These are phyloP conservation scores for Fusarium paranaense DNA, from an alignment of 2,329 filamentous ascomycete species.

Conservation along the genomic window DNA sequence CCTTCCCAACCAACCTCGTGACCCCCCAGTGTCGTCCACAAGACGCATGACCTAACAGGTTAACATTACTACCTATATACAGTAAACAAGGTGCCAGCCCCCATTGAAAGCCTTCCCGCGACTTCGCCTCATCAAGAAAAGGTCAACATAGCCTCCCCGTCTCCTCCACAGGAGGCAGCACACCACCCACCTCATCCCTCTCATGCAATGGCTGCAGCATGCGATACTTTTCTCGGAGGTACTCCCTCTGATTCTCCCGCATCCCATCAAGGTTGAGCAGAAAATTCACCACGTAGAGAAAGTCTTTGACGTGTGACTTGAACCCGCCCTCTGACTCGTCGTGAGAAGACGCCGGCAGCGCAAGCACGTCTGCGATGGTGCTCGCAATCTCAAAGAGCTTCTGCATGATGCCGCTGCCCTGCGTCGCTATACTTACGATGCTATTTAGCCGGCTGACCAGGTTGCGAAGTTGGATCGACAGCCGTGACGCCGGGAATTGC, in stretches of 20 bases:
- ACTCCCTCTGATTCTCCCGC: slow-evolving; percentile 57
- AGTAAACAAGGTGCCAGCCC: not conserved
- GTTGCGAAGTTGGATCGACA: slow-evolving; percentile 53
- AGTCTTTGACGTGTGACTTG: slow-evolving; percentile 62
- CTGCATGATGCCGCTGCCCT: slow-evolving; percentile 67
- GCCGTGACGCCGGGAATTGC: slow-evolving; percentile 53
- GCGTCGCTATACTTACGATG: slow-evolving; percentile 61
- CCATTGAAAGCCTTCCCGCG: not conserved
- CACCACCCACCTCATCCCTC: slow-evolving; percentile 3
- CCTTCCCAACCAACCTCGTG: not conserved
- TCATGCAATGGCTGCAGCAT: slow-evolving; percentile 47
- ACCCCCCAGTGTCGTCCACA: not conserved
- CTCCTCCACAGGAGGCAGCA: slow-evolving; percentile 2
- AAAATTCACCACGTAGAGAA: slow-evolving; percentile 63
- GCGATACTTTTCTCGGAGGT: slow-evolving; percentile 54
- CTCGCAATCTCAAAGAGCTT: slow-evolving; percentile 72
- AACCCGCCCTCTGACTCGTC: slow-evolving; percentile 55
- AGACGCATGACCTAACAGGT: not conserved
- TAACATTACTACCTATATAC: not conserved
- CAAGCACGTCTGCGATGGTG: slow-evolving; percentile 69
- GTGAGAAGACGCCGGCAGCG: slow-evolving; percentile 59
- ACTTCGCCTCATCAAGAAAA: not conserved
- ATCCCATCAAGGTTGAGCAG: slow-evolving; percentile 62
- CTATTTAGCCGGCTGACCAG: slow-evolving; percentile 51
- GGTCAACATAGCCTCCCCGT: not conserved